phyloP scores from a whole-genome alignment of 2,329 filamentous ascomycete genomes.

The Pseudocercospora crystallina region DNA sequence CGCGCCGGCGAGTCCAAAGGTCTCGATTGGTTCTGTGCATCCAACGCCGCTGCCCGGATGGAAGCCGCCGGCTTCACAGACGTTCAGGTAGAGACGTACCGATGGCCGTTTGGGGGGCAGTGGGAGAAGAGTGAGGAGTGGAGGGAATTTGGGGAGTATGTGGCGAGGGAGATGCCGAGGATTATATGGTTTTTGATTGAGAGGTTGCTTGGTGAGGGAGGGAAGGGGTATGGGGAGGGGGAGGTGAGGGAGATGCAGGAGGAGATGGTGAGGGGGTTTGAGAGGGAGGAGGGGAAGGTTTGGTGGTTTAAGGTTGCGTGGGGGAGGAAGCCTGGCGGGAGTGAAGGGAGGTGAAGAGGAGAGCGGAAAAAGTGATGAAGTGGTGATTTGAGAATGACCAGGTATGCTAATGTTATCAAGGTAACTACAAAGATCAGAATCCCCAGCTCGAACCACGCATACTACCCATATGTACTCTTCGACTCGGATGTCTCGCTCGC shows the following conservation, averaged over 20 bases:
- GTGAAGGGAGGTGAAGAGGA: not conserved
- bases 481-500: too few species aligned
- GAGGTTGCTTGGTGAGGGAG: slow-evolving; percentile 1
- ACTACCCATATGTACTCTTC: too few species aligned
- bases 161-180: slow-evolving; percentile 3
- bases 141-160: slow-evolving; percentile 16
- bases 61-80: slow-evolving; percentile 22
- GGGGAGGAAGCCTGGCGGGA: slow-evolving; percentile 7
- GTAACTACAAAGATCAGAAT: too few species aligned
- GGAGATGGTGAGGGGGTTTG: slow-evolving; percentile 8
- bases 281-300: slow-evolving; percentile 14
- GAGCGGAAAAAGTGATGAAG: too few species aligned
- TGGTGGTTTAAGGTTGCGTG: slow-evolving; percentile 15
- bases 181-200: slow-evolving; percentile 15
- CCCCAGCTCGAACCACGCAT: too few species aligned
- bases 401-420: too few species aligned
- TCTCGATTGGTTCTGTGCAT: slow-evolving; percentile 1
- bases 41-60: slow-evolving; percentile 14
- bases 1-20: slow-evolving; percentile 1
- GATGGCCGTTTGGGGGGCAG: slow-evolving; percentile 16
- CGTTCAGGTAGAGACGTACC: slow-evolving; percentile 18
- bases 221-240: slow-evolving; percentile 7
- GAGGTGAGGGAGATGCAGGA: slow-evolving; percentile 10
- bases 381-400: too few species aligned
- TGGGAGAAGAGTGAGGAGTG: slow-evolving; percentile 8